Conservation (phyloP, 345 rosid genomes). For the Eucalyptus urophylla region DNA sequence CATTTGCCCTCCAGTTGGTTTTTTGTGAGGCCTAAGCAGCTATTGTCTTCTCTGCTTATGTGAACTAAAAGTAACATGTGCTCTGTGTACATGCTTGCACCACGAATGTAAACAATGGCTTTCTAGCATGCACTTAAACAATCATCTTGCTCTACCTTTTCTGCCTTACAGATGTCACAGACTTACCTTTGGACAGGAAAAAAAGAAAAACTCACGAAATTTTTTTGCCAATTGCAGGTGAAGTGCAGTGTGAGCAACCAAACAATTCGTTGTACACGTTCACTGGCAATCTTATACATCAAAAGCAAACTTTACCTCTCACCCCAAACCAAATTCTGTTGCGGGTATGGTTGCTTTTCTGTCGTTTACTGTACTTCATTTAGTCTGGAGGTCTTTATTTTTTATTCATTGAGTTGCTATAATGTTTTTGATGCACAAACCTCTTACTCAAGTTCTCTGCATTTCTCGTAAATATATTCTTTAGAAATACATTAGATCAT, state of each 20-base stretch:
- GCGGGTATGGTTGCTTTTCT: constrained; percentile 45
- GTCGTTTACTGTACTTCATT: background rate
- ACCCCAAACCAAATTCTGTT: constrained; percentile 87
- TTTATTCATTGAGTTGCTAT: background rate
- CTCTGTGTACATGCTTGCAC: background rate
- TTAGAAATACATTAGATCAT: background rate
- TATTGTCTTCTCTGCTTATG: background rate
- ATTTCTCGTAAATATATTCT: background rate
- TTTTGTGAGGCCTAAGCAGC: background rate
- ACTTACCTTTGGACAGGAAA: background rate
- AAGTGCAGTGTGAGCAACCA: constrained; percentile 98
- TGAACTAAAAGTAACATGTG: background rate
- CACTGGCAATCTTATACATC: constrained; percentile 86
- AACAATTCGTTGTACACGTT: constrained; percentile 96
- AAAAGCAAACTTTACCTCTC: constrained; percentile 87
- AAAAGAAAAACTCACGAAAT: background rate
- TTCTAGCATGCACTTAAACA: background rate
- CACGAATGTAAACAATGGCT: background rate
- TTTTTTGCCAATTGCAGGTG: constrained; percentile 43
- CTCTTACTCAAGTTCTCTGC: background rate
- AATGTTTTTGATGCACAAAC: background rate
- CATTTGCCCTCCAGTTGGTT: background rate
- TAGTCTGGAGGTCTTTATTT: background rate
- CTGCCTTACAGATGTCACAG: background rate
- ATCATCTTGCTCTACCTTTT: background rate